Evolutionary conservation across 2,329 filamentous ascomycete genomes (phyloP).

Genomic region (Septoria petroselini): DNA sequence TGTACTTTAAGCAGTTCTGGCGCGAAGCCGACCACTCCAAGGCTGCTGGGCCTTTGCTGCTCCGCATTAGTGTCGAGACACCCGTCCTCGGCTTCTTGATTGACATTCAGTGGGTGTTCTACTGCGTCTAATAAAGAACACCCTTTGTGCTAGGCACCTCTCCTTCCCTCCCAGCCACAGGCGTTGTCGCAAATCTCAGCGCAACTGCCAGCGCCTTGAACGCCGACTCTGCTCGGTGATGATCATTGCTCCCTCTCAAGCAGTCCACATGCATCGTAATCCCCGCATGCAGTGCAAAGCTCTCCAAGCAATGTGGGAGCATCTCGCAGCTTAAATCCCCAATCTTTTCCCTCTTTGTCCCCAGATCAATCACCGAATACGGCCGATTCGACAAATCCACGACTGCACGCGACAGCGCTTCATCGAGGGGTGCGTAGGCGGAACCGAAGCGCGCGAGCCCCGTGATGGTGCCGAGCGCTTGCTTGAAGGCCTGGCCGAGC

Average conservation of each 20-base stretch:
- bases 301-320: conserved; percentile 92
- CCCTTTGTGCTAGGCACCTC: conserved; percentile 97
- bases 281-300: conserved; percentile 85
- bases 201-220: conserved; percentile 96
- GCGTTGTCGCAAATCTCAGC: conserved; percentile 69
- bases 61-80: too few species aligned
- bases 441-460: conserved; percentile 88
- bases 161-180: conserved; percentile 75
- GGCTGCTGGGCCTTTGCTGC: too few species aligned
- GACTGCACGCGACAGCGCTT: conserved; percentile 88
- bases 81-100: too few species aligned
- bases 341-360: conserved; percentile 85
- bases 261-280: conserved; percentile 96
- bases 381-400: conserved; percentile 93
- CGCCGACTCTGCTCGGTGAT: conserved; percentile 91
- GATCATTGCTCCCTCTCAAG: conserved; percentile 86
- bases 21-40: too few species aligned
- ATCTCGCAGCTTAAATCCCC: conserved; percentile 93
- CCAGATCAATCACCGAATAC: conserved; percentile 77
- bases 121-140: conserved; percentile 57
- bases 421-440: conserved; percentile 90
- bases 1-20: conserved; percentile 5
- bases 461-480: conserved; percentile 70
- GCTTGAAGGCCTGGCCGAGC: conserved; percentile 77
- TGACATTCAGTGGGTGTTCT: not conserved